Evolutionary conservation across 805 yeast genomes (phyloP).

Genomic region (Metschnikowia borealis): DNA sequence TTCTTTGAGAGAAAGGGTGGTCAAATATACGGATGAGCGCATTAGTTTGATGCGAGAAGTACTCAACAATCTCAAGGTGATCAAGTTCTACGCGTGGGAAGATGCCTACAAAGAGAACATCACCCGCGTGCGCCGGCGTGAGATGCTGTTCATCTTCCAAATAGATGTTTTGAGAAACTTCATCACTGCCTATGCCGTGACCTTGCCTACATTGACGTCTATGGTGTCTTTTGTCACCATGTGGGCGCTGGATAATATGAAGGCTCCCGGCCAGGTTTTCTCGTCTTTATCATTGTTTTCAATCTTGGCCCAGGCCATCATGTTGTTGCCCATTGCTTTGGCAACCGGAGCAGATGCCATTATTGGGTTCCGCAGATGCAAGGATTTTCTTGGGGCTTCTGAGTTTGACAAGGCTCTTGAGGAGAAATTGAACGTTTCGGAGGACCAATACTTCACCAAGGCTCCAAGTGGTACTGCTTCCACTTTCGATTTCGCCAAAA

Average conservation of each 20-base stretch:
- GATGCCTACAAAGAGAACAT: slow-evolving; percentile 36
- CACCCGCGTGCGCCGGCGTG: slow-evolving; percentile 33
- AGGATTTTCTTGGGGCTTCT: slow-evolving; percentile 20
- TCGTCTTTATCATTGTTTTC: slow-evolving; percentile 40
- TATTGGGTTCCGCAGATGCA: slow-evolving; percentile 33
- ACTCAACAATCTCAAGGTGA: slow-evolving; percentile 37
- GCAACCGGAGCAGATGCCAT: slow-evolving; percentile 44
- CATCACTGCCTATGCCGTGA: slow-evolving; percentile 42
- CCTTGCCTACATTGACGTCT: slow-evolving; percentile 41
- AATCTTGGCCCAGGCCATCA: slow-evolving; percentile 41
- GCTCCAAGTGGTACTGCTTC: slow-evolving; percentile 1
- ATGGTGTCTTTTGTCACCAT: slow-evolving; percentile 43
- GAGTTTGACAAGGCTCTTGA: slow-evolving; percentile 17
- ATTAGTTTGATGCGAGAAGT: slow-evolving; percentile 42
- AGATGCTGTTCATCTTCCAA: slow-evolving; percentile 39
- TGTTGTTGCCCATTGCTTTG: slow-evolving; percentile 42
- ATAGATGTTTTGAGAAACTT: slow-evolving; percentile 40
- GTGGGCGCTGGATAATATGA: slow-evolving; percentile 42
- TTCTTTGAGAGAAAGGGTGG: slow-evolving; percentile 32
- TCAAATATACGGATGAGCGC: slow-evolving; percentile 39
- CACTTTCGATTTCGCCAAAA: neutral
- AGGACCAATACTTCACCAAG: slow-evolving; percentile 9
- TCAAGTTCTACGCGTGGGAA: slow-evolving; percentile 48
- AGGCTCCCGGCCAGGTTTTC: slow-evolving; percentile 37
- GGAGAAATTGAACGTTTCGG: slow-evolving; percentile 5